phyloP scores from a whole-genome alignment of 352 stramenopile species.

The Globisporangium nagaii region DNA sequence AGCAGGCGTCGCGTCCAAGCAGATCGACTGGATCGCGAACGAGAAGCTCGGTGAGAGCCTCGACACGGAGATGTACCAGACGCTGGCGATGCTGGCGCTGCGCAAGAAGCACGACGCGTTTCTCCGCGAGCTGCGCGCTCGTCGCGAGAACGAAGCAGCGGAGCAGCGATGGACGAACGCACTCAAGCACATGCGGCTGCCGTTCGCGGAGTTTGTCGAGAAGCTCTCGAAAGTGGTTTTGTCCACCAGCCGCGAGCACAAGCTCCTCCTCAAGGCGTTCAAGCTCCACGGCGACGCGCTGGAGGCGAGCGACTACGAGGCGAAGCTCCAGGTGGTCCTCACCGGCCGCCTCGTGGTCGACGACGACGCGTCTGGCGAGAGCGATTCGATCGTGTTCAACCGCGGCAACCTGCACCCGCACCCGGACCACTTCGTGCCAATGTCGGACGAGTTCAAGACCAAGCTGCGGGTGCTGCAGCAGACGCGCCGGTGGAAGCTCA shows the following conservation, averaged over 20 bases:
- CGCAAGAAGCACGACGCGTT: slow-evolving; percentile 45
- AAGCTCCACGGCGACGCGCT: slow-evolving; percentile 24
- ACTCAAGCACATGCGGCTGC: slow-evolving; percentile 21
- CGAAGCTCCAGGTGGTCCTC: slow-evolving; percentile 45
- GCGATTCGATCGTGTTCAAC: slow-evolving; percentile 49
- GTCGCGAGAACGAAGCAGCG: slow-evolving; percentile 22
- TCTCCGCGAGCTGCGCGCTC: slow-evolving; percentile 28
- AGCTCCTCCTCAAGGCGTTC: slow-evolving; percentile 44
- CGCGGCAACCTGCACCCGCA: slow-evolving; percentile 53
- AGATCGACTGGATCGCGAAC: slow-evolving; percentile 32
- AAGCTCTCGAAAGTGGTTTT: slow-evolving; percentile 13
- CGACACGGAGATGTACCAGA: slow-evolving; percentile 13
- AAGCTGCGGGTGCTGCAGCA: slow-evolving; percentile 24
- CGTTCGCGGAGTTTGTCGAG: slow-evolving; percentile 23
- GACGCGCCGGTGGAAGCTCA: slow-evolving; percentile 24
- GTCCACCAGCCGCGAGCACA: slow-evolving; percentile 30
- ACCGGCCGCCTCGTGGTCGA: slow-evolving; percentile 27
- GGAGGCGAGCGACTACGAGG: slow-evolving; percentile 24
- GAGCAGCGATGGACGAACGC: slow-evolving; percentile 32
- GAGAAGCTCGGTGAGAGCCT: slow-evolving; percentile 18
- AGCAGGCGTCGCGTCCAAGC: neutral
- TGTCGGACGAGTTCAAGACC: slow-evolving; percentile 30
- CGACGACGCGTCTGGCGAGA: slow-evolving; percentile 1
- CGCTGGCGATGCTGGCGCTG: slow-evolving; percentile 32
- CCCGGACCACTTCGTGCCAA: slow-evolving; percentile 33